phyloP scores from a whole-genome alignment of 257 asterid genomes.

The Solanum chilense region DNA sequence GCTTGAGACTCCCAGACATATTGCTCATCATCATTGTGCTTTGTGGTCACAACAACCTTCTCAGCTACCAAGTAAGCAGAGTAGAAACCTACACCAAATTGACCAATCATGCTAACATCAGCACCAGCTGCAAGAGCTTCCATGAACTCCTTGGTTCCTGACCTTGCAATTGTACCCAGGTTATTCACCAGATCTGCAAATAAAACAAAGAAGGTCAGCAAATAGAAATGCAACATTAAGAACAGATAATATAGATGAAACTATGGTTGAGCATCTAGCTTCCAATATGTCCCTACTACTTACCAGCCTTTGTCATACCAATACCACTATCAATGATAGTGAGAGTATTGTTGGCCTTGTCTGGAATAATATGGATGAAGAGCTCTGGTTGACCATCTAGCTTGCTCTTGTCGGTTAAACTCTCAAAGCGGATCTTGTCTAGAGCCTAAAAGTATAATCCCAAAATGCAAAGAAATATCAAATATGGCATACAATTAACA shows the following conservation, averaged over 20 bases:
- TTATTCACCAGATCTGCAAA: slow-evolving; percentile 46
- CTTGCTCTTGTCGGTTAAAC: slow-evolving; percentile 53
- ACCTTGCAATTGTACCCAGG: slow-evolving; percentile 52
- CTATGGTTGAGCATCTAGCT: slow-evolving; percentile 37
- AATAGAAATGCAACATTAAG: background rate
- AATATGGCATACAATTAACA: background rate
- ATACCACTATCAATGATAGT: slow-evolving; percentile 45
- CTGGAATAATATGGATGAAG: slow-evolving; percentile 46
- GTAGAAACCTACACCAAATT: slow-evolving; percentile 58
- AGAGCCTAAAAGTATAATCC: slow-evolving; percentile 18
- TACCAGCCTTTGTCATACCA: slow-evolving; percentile 62
- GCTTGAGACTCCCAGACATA: slow-evolving; percentile 60
- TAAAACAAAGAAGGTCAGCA: background rate
- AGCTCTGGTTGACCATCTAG: slow-evolving; percentile 55
- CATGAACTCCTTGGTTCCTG: slow-evolving; percentile 61
- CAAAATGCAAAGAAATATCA: background rate
- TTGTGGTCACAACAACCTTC: slow-evolving; percentile 39
- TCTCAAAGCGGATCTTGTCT: slow-evolving; percentile 50
- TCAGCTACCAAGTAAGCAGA: slow-evolving; percentile 52
- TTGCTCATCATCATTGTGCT: slow-evolving; percentile 58
- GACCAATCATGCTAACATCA: slow-evolving; percentile 62
- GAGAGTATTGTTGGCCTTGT: slow-evolving; percentile 36
- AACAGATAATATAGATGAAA: slow-evolving; percentile 22
- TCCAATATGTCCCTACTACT: slow-evolving; percentile 1
- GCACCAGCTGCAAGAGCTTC: slow-evolving; percentile 61